Evolutionary conservation across 106 monocot genomes (phyloP).

Genomic region (Dendrobium catenatum): DNA sequence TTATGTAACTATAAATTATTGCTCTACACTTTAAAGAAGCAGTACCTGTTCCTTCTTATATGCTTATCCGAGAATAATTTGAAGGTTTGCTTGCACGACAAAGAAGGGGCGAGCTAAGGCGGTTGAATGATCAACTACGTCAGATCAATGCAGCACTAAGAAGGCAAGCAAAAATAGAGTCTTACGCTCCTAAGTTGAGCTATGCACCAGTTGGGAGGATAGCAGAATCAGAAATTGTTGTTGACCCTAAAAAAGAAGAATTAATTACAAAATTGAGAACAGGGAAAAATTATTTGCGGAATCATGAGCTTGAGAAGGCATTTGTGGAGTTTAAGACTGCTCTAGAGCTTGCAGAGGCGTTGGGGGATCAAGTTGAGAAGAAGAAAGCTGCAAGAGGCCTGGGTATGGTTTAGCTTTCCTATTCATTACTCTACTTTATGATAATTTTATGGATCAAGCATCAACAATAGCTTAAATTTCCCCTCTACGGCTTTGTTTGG

Average conservation of each 20-base stretch:
- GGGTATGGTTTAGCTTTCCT: conserved; percentile 31
- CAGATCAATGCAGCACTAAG: conserved; percentile 85
- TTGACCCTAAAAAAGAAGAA: conserved; percentile 69
- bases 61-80: neutral
- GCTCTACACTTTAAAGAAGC: neutral
- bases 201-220: conserved; percentile 58
- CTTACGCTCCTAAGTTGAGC: conserved; percentile 77
- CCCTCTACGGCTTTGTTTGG: neutral
- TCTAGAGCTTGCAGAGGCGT: conserved; percentile 46
- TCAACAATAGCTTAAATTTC: neutral
- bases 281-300: conserved; percentile 70
- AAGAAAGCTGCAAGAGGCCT: conserved; percentile 86
- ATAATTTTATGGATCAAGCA: neutral
- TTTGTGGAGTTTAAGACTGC: conserved; percentile 59
- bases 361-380: conserved; percentile 67
- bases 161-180: conserved; percentile 90
- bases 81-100: conserved; percentile 74
- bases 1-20: neutral
- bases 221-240: conserved; percentile 54
- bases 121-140: conserved; percentile 75
- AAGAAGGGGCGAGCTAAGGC: conserved; percentile 65
- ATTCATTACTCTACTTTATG: neutral
- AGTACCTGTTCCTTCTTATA: neutral
- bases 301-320: conserved; percentile 72
- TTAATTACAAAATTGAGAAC: conserved; percentile 47